Percentiles rank a stretch among this genome's conserved stretches.
Conservation (phyloP, 306 rosid genomes). For the Quercus alba region DNA sequence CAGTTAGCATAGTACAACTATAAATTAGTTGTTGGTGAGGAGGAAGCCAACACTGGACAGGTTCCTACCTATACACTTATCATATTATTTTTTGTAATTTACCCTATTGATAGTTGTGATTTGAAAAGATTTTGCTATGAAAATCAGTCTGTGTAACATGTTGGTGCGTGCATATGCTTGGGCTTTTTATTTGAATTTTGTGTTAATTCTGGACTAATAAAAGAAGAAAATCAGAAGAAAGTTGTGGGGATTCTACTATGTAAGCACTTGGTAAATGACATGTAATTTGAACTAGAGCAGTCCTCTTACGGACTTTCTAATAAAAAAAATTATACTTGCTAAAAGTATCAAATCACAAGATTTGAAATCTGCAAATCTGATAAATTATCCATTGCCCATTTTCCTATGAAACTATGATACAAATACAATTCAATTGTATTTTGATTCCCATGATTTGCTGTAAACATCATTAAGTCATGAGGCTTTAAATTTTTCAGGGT, state of each 20-base stretch:
- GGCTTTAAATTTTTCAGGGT: not conserved
- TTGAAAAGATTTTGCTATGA: not conserved
- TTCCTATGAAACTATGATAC: not conserved
- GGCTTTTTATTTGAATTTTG: not conserved
- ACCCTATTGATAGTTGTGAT: not conserved
- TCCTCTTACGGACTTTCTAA: not conserved
- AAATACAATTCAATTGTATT: not conserved
- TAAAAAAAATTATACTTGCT: not conserved
- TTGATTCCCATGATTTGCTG: not conserved
- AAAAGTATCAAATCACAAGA: not conserved
- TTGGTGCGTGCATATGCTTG: not conserved
- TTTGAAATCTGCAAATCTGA: not conserved
- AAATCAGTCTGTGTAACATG: not conserved
- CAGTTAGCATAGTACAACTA: slow-evolving; percentile 82
- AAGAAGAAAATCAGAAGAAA: not conserved
- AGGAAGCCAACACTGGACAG: slow-evolving; percentile 89
- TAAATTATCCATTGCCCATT: not conserved
- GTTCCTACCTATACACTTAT: slow-evolving; percentile 36
- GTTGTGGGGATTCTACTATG: not conserved
- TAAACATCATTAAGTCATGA: not conserved
- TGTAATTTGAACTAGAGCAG: not conserved
- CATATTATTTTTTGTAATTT: not conserved
- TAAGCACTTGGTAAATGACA: not conserved
- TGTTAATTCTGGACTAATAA: not conserved
- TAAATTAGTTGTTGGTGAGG: slow-evolving; percentile 90